Percentiles rank a stretch among this genome's conserved stretches.
Evolutionary conservation across 192 early-diverging fungal species (phyloP).

Genomic region (Coemansia sp.): DNA sequence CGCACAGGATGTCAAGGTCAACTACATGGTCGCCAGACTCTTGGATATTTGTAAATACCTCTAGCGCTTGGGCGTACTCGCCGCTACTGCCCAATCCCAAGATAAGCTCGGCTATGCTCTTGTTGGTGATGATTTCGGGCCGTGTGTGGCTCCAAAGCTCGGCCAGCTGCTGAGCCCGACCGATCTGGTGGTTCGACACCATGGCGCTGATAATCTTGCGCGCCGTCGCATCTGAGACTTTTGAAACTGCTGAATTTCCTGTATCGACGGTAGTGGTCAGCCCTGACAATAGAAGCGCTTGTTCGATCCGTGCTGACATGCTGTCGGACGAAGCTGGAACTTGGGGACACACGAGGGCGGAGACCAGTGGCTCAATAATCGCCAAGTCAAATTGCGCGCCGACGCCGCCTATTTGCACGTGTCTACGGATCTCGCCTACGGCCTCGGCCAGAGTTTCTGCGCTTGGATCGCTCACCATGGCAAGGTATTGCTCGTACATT

Average conservation of each 20-base stretch:
- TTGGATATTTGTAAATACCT: slow-evolving; percentile 40
- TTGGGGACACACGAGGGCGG: slow-evolving; percentile 18
- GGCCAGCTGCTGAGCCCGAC: slow-evolving; percentile 35
- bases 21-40: slow-evolving; percentile 22
- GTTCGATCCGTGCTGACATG: slow-evolving; percentile 27
- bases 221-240: slow-evolving; percentile 28
- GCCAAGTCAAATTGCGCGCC: background rate
- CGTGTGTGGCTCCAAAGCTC: slow-evolving; percentile 27
- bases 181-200: slow-evolving; percentile 25
- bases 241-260: background rate
- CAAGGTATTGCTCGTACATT: slow-evolving; percentile 28
- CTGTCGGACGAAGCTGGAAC: background rate
- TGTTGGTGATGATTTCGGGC: slow-evolving; percentile 30
- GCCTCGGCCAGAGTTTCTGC: slow-evolving; percentile 9
- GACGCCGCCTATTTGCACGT: background rate
- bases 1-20: slow-evolving; percentile 26
- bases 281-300: slow-evolving; percentile 33
- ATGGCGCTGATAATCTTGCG: slow-evolving; percentile 34
- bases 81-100: slow-evolving; percentile 21
- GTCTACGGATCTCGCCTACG: slow-evolving; percentile 6
- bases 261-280: background rate
- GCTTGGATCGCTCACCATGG: slow-evolving; percentile 11
- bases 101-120: slow-evolving; percentile 33
- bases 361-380: slow-evolving; percentile 24
- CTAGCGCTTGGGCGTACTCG: slow-evolving; percentile 32